Evolutionary conservation across 78 protist species (phyloP).

Genomic region (Speleostelium caveatum): DNA sequence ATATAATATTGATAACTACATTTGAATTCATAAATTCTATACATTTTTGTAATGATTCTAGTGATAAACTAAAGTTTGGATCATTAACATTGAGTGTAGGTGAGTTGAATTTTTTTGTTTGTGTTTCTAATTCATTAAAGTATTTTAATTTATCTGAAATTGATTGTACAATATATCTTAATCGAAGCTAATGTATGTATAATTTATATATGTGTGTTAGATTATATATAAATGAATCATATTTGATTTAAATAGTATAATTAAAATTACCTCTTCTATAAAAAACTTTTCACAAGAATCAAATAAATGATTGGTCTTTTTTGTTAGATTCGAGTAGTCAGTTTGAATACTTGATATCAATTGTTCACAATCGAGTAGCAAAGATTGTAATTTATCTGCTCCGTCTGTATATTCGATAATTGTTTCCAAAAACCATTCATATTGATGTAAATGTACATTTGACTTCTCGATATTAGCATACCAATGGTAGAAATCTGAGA

Average conservation of each 20-base stretch:
- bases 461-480: slow-evolving; percentile 30
- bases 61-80: slow-evolving; percentile 20
- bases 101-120: slow-evolving; percentile 50
- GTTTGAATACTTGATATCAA: slow-evolving; percentile 45
- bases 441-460: slow-evolving; percentile 63
- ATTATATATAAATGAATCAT: not conserved
- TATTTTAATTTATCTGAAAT: slow-evolving; percentile 64
- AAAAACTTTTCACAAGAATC: slow-evolving; percentile 81
- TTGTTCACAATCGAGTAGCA: slow-evolving; percentile 37
- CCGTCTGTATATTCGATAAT: slow-evolving; percentile 49
- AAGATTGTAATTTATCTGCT: slow-evolving; percentile 15
- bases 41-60: slow-evolving; percentile 66
- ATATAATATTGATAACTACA: slow-evolving; percentile 7
- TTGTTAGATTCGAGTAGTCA: slow-evolving; percentile 58
- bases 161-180: slow-evolving; percentile 72
- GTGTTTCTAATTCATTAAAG: slow-evolving; percentile 48
- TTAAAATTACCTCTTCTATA: slow-evolving; percentile 60
- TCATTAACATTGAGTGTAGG: slow-evolving; percentile 41
- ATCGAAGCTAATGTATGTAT: slow-evolving; percentile 32
- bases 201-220: not conserved
- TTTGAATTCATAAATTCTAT: slow-evolving; percentile 72
- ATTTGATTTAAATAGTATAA: not conserved
- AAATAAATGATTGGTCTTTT: slow-evolving; percentile 69
- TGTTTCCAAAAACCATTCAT: slow-evolving; percentile 80
- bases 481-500: slow-evolving; percentile 66